Base-by-base conservation (phyloP, 139 green algal species). In the Haematococcus sp. region DNA sequence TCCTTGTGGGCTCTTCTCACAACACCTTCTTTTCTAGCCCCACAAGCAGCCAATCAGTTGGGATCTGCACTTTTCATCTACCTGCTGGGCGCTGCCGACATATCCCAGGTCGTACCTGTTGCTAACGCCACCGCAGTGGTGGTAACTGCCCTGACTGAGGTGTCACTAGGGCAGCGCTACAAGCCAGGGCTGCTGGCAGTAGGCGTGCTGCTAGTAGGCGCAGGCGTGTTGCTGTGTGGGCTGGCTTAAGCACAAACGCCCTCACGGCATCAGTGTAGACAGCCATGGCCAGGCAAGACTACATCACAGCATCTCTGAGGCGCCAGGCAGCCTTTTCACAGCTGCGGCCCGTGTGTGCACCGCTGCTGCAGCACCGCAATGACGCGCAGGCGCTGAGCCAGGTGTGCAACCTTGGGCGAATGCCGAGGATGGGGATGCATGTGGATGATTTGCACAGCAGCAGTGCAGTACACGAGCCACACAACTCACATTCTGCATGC, bases 101-200 rank as follows among this genome's bases (percentile, higher is more conserved):
- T 95, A 1, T 87, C 74, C 0, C 4, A 85, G 4, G 67, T 84
- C 0, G 88, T 89, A 7, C 91, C 91, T 1, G 61, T 88, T 11
- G 88, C 91, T 17, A 96, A 96, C 85, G 91, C 87, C 0, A 63
- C 74, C 20, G 83, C 71, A 63, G 66, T 96, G 35, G 73, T 83
- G 0, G 64, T 81, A 32, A 95, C 88, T 65, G 87, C 89, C 17
- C 23, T 91, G 3, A 66, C 79, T 25, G 91, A 94, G 63, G 27
- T 87, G 52, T 40, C 79, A 2, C 76, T 96, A 13, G 89, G 91
- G 0, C 83, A 95, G 51, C 64, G 22, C 5, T 79, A 88, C 43
- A 22, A 58, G 0, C 64, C 86, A 4, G 15, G 72, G 7, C 72
- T 91, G 3, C 76, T 94, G 5, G 59, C 65, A 7, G 28, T 73